Evolutionary conservation across 1,139 yeast species (phyloP).

Genomic region (Nakaseomyces uthaithaninus): DNA sequence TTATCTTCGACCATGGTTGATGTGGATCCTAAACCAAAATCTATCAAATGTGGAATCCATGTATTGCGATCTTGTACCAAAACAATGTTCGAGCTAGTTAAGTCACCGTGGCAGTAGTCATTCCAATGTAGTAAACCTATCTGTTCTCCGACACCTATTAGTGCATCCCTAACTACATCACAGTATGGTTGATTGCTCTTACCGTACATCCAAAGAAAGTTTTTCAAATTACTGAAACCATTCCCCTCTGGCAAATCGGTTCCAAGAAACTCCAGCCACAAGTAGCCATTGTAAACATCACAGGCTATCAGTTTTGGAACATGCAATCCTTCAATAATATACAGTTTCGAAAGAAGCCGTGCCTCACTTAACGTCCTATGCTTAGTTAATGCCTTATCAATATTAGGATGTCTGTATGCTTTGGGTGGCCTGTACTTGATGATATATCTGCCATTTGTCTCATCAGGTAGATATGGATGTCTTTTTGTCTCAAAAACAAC

Average conservation of each 20-base stretch:
- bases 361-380: constrained; percentile 82
- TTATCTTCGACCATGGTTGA: constrained; percentile 79
- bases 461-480: constrained; percentile 57
- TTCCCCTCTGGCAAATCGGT: constrained; percentile 40
- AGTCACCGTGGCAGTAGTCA: constrained; percentile 88
- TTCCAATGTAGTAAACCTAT: constrained; percentile 66
- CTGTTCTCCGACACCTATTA: constrained; percentile 53
- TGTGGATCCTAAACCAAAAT: constrained; percentile 79
- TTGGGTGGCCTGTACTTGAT: constrained; percentile 85
- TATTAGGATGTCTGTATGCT: constrained; percentile 76
- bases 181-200: constrained; percentile 27
- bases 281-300: constrained; percentile 69
- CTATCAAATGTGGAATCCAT: constrained; percentile 60
- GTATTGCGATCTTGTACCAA: constrained; percentile 32
- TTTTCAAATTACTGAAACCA: constrained; percentile 52
- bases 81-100: constrained; percentile 83
- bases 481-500: constrained; percentile 54
- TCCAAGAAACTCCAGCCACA: constrained; percentile 84
- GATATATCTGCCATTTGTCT: constrained; percentile 37
- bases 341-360: constrained; percentile 58
- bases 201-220: constrained; percentile 62
- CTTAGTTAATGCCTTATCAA: constrained; percentile 69
- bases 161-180: constrained; percentile 37
- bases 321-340: constrained; percentile 42
- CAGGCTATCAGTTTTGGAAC: constrained; percentile 66